Base-by-base conservation (phyloP, 1,284 basidiomycete genomes). In the Tylopilus orsonianus region DNA sequence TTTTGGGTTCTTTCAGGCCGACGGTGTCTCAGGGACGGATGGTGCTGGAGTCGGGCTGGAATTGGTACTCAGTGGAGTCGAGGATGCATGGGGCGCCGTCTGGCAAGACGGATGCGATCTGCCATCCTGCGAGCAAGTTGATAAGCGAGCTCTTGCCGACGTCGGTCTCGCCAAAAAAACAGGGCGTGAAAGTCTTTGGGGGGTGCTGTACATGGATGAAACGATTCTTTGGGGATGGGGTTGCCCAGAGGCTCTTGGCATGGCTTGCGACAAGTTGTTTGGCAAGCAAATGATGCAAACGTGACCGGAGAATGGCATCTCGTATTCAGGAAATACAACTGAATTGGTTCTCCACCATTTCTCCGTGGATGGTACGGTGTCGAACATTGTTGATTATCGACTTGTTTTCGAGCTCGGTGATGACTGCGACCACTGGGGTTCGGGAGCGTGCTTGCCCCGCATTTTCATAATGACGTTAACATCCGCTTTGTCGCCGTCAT, bases 141-240 rank as follows among this genome's bases (percentile, higher is more conserved):
- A 69, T 53, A 32, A 66, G 54, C 0, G 64, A 69, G 24, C 65
- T 68, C 27, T 65, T 68, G 5, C 66, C 67, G 5, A 66, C 67
- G 7, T 70, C 65, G 0, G 68, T 64, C 52, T 70, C 55, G 18
- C 60, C 48, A 22, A 70, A 58, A n/a, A 32, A 68, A 30, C 41
- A 66, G 29, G 29, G 66, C 46, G 19, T 67, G 60, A 18, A 66
- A 12, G 16, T 66, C 58, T 32, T 54, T 66, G 5, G 61, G 62
- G 4, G 54, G 59, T 3, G 24, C 26, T 0, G 58, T 59, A 1
- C 44, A 54, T 10, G 52, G 48, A 19, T 37, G 53, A 24, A 60
- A 54, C 5, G 59, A 52, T 13, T 49, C 46, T 2, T 38, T 24
- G 6, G 40, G 23, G 8, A 64, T 57, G 14, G 66, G 58, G 5